Percentiles rank a stretch among this genome's conserved stretches.
Conservation (phyloP, 1,284 basidiomycete species). For the Exsudoporus floridanus region DNA sequence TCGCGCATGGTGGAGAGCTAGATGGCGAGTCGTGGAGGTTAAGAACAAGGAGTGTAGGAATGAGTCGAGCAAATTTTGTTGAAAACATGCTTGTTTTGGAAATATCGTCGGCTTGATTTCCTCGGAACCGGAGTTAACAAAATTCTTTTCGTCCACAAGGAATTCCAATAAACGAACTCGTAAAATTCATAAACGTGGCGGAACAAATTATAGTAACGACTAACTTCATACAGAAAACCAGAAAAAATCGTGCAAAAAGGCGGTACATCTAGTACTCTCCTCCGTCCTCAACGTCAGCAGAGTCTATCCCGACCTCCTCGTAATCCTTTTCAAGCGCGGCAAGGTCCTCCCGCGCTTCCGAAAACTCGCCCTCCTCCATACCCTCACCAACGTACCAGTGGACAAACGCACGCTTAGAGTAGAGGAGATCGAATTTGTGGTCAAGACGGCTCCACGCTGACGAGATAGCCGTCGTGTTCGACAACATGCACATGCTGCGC, state of each 20-base stretch:
- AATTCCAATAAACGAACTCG: slow-evolving; percentile 19
- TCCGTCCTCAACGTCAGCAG: slow-evolving; percentile 78
- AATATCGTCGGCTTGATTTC: slow-evolving; percentile 15
- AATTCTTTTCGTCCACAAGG: too few relatives aligned
- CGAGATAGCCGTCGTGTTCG: slow-evolving; percentile 85
- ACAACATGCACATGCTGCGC: slow-evolving; percentile 88
- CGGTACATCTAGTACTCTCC: slow-evolving; percentile 62
- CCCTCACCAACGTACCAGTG: slow-evolving; percentile 97
- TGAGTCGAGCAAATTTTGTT: slow-evolving; percentile 23
- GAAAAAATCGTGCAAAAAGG: slow-evolving; percentile 15
- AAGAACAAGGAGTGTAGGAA: slow-evolving; percentile 5
- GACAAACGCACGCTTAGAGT: slow-evolving; percentile 90
- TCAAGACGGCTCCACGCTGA: slow-evolving; percentile 87
- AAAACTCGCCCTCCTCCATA: slow-evolving; percentile 99
- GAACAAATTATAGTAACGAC: slow-evolving; percentile 32
- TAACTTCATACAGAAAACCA: slow-evolving; percentile 26
- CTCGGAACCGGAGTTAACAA: neutral
- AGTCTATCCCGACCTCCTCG: slow-evolving; percentile 92
- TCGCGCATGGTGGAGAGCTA: slow-evolving; percentile 60
- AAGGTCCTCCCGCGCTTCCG: slow-evolving; percentile 95
- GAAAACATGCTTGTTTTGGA: slow-evolving; percentile 24
- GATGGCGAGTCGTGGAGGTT: slow-evolving; percentile 8
- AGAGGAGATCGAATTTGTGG: slow-evolving; percentile 94
- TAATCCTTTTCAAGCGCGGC: slow-evolving; percentile 97
- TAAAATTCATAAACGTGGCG: slow-evolving; percentile 31